A percentile compares a stretch with the other conserved stretches of the same genome.
Evolutionary conservation across 352 stramenopile genomes (phyloP).

Genomic region (Globisporangium perplexum): DNA sequence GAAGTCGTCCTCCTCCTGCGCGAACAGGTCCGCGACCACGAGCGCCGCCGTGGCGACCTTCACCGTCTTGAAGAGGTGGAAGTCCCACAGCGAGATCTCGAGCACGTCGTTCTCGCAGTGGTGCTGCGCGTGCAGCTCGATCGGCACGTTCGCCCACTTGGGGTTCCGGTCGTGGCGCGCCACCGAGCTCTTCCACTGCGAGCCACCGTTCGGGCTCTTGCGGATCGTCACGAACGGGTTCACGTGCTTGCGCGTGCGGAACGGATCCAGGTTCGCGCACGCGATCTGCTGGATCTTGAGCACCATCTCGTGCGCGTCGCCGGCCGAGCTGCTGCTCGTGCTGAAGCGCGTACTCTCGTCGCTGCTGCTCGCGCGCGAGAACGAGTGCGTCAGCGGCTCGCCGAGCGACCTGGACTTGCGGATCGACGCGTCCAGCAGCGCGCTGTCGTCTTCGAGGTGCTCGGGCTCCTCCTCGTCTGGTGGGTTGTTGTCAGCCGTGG

Average conservation of each 20-base stretch:
- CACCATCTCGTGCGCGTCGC: constrained; percentile 16
- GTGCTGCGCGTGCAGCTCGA: constrained; percentile 31
- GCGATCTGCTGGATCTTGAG: constrained; percentile 35
- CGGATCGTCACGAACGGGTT: constrained; percentile 51
- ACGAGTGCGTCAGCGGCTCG: constrained; percentile 2
- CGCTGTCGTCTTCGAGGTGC: constrained; percentile 14
- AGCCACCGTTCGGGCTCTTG: constrained; percentile 16
- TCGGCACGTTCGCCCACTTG: constrained; percentile 31
- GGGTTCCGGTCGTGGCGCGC: constrained; percentile 31
- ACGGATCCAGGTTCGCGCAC: constrained; percentile 31
- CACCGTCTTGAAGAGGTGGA: constrained; percentile 51
- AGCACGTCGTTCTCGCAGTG: constrained; percentile 22
- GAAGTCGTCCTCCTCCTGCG: constrained; percentile 26
- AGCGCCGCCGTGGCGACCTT: constrained; percentile 48
- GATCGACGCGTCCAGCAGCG: not conserved
- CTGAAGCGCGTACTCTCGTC: constrained; percentile 15
- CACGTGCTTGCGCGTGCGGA: constrained; percentile 48
- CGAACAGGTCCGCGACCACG: constrained; percentile 35
- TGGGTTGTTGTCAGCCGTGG: constrained; percentile 9
- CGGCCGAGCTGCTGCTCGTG: constrained; percentile 9
- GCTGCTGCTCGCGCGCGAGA: constrained; percentile 8
- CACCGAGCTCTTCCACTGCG: constrained; percentile 44
- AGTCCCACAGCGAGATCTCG: constrained; percentile 65
- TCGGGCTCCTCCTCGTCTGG: constrained; percentile 17
- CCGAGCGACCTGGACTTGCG: constrained; percentile 5